Base-by-base conservation (phyloP, 805 yeast genomes). In the Starmerella lactis-condensi region DNA sequence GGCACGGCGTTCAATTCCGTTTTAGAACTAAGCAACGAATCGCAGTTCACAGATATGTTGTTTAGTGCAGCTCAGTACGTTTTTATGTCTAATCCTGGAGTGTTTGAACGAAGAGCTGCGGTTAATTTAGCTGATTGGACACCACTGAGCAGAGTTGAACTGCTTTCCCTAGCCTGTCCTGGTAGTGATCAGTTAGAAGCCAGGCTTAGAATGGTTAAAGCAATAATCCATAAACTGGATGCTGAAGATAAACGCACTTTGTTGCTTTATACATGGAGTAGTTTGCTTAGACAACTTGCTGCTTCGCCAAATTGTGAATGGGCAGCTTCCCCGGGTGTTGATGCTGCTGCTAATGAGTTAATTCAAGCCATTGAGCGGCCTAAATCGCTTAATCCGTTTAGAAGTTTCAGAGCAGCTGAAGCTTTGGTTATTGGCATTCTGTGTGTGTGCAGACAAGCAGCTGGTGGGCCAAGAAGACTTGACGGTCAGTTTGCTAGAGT, bases 41-140 rank as follows among this genome's bases (percentile, higher is more conserved):
- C 26, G 8, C 14, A 17, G 24, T 27, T 36, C 8, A 19, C 14
- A 3, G 19, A 36, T 21, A 10, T 29, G 6, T 21, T 26, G 4
- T 9, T 36, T 22, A 36, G 28, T 21, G 18, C 24, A 18, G 6
- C 26, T 13, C 38, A 36, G 21, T 33, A 26, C 31, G 11, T 36
- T 9, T 33, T 26, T 18, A 22, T 27, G 16, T 13, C 38, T 4
- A 33, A 29, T 19, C 24, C 39, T 12, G 14, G n/a, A 15, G 21
- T 26, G 9, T 26, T 19, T 15, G 29, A 26, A 12, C 6, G 9
- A n/a, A 6, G 21, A 6, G 29, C 29, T 7, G 29, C 29, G n/a
- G 21, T 12, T 8, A 21, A 19, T 6, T 16, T 26, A 14, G 29
- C 29, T 6, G 29, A 21, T 10, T 26, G 21, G 21, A 12, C 29